phyloP scores from a whole-genome alignment of 352 stramenopile genomes.

The Phytophthora podocarpi region DNA sequence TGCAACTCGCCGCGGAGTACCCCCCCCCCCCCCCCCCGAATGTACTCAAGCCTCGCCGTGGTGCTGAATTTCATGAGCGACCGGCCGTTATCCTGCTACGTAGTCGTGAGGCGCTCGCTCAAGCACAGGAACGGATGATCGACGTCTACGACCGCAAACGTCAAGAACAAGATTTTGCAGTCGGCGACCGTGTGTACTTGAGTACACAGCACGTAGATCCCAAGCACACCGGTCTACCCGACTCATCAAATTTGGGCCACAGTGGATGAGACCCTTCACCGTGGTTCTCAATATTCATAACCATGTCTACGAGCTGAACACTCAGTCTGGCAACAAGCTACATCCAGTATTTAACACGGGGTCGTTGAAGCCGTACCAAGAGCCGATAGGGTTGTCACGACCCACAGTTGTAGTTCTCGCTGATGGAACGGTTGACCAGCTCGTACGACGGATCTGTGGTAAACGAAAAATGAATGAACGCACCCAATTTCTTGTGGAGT shows the following conservation, averaged over 20 bases:
- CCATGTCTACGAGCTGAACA: not conserved
- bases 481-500: too few species aligned
- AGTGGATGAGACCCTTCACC: not conserved
- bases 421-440: too few species aligned
- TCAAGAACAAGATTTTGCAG: too few species aligned
- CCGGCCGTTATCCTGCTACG: constrained; percentile 5
- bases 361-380: not conserved
- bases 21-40: too few species aligned
- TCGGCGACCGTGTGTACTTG: constrained; percentile 4
- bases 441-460: too few species aligned
- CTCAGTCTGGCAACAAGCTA: not conserved
- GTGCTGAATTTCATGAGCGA: constrained; percentile 2
- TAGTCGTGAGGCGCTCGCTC: not conserved
- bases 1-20: too few species aligned
- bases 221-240: constrained; percentile 1
- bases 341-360: constrained; percentile 29
- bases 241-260: not conserved
- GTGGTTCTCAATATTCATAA: not conserved
- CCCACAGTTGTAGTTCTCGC: too few species aligned
- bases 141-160: constrained; percentile 12
- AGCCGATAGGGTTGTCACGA: too few species aligned
- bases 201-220: constrained; percentile 2
- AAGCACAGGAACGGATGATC: constrained; percentile 8
- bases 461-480: too few species aligned
- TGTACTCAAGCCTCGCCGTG: not conserved